Base-by-base conservation (phyloP, 1,284 basidiomycete genomes). In the Boletus sp. region DNA sequence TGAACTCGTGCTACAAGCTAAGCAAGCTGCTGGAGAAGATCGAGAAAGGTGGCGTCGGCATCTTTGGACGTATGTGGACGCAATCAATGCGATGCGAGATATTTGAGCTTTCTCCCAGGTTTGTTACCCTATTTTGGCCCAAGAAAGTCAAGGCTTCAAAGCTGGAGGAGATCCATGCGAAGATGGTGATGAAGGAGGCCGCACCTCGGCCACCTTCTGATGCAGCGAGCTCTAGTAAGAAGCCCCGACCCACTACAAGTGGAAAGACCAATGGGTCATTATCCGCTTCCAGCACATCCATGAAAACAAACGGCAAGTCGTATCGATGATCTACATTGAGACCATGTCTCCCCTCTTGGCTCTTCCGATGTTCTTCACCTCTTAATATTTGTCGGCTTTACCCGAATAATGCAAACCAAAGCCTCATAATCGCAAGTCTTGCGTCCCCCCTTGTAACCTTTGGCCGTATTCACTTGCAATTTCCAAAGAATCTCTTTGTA, bases 91-190 rank as follows among this genome's bases (percentile, higher is more conserved):
- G 20, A 37, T 49, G 12, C 44, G 17, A 41, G 13, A 16, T 43
- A 20, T 10, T 54, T 52, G 54, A 55, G 47, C 50, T 51, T 55
- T 25, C 35, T 22, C 45, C 4, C 19, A 92, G 88, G 36, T 95
- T 95, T 57, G 91, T 94, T 29, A 93, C 92, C 1, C 78, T 94
- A 50, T 98, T 98, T 72, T 98, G 94, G 94, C 94, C 94, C 4
- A 91, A 94, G 72, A 91, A 94, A 70, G 92, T 95, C 55, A 93
- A 90, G 66, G 91, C 91, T 12, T 81, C 80, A 16, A 94, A 94
- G 68, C 73, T 95, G 35, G 89, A 94, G 68, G 91, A 92, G 61
- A 94, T 95, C 36, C 91, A 94, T 60, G 86, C 88, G 14, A 94
- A 94, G 72, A 91, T 95, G 83, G 88, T 91, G 51, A 84, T 85